A percentile compares a stretch with the other conserved stretches of the same genome.
These are phyloP conservation scores for Kazachstania bromeliacearum DNA, from an alignment of 805 yeast genomes.

Conservation along the genomic window DNA sequence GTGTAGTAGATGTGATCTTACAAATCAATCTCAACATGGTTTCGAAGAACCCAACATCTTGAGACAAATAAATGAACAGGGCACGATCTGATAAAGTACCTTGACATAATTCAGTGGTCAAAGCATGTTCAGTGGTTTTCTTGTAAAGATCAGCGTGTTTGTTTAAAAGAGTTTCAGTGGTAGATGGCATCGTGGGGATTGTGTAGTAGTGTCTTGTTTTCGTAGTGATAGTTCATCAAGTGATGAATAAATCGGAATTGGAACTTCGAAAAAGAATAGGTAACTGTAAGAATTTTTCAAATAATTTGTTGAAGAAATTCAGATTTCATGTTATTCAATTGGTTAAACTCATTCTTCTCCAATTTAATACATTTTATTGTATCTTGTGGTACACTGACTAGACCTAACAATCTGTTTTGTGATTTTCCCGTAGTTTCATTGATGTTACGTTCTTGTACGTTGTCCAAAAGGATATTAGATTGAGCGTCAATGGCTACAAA, in stretches of 20 bases:
- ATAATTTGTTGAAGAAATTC: too few relatives aligned
- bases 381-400: slow-evolving; percentile 43
- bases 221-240: too few relatives aligned
- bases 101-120: slow-evolving; percentile 37
- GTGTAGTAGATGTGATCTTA: slow-evolving; percentile 37
- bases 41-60: slow-evolving; percentile 41
- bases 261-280: too few relatives aligned
- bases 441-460: slow-evolving; percentile 29
- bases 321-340: too few relatives aligned
- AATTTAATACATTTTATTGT: too few relatives aligned
- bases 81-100: slow-evolving; percentile 38
- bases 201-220: too few relatives aligned
- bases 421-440: too few relatives aligned
- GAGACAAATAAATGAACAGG: slow-evolving; percentile 38
- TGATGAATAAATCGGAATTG: too few relatives aligned
- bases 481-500: slow-evolving; percentile 38
- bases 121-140: slow-evolving; percentile 31
- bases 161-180: slow-evolving; percentile 16
- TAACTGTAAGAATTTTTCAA: too few relatives aligned
- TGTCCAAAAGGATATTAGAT: slow-evolving; percentile 33
- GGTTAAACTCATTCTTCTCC: too few relatives aligned
- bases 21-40: slow-evolving; percentile 36
- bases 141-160: slow-evolving; percentile 21
- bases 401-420: slow-evolving; percentile 35
- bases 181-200: slow-evolving; percentile 10